Evolutionary conservation across 176 grass and related monocot genomes (phyloP).

Genomic region (Guadua angustifolia): DNA sequence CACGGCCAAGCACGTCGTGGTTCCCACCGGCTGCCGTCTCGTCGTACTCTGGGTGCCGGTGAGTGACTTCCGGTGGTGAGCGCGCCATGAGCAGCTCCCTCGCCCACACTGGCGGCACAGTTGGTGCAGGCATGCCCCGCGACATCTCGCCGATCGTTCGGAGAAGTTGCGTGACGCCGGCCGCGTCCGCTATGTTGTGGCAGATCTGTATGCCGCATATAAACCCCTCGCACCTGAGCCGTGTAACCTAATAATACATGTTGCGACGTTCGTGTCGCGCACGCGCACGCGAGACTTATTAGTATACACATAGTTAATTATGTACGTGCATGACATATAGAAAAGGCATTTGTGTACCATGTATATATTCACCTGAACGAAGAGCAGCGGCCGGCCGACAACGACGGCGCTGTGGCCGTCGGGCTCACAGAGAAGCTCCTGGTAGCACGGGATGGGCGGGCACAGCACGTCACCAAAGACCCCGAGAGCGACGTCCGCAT

Average conservation of each 20-base stretch:
- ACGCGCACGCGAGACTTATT: background rate
- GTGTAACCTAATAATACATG: conserved; percentile 10
- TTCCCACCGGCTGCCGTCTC: background rate
- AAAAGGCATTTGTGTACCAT: background rate
- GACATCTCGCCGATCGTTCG: conserved; percentile 28
- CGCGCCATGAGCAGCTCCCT: conserved; percentile 16
- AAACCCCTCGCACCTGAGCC: conserved; percentile 35
- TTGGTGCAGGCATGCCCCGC: conserved; percentile 9
- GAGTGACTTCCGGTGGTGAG: conserved; percentile 19
- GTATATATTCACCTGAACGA: background rate
- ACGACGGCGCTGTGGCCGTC: background rate
- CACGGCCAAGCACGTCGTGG: background rate
- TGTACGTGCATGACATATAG: background rate
- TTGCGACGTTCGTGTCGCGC: background rate
- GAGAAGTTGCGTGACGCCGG: conserved; percentile 29
- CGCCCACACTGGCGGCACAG: conserved; percentile 32
- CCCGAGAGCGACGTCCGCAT: background rate
- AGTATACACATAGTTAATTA: background rate
- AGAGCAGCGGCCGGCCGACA: background rate
- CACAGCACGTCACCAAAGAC: background rate
- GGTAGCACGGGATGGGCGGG: background rate
- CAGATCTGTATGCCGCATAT: conserved; percentile 30
- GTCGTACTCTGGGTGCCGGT: conserved; percentile 34
- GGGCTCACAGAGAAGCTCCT: background rate
- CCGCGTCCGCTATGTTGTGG: conserved; percentile 33